Base-by-base conservation (phyloP, 192 early-diverging fungal genomes). In the Dimargaris verticillata region DNA sequence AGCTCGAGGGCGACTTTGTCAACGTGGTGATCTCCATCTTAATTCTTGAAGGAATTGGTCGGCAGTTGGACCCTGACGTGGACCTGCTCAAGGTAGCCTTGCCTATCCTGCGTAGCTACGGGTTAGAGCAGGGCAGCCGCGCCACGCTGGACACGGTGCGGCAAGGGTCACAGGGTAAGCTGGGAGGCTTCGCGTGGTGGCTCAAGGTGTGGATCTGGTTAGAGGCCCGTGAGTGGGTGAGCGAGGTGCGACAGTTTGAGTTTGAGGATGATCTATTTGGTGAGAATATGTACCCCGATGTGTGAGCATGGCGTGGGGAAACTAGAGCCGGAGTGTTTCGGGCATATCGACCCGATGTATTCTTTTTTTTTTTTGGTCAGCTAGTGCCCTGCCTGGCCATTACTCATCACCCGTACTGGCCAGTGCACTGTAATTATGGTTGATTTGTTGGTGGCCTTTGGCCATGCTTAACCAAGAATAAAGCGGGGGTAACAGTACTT, bases 21-120 rank as follows among this genome's bases (percentile, higher is more conserved):
- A 96, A 95, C 72, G 84, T 95, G 18, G 82, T 91, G 11, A 82
- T 98, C 43, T 83, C 87, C 10, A 88, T 95, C 61, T 79, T 96
- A 73, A 77, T 98, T 59, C 68, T 98, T 1, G 95, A 98, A 69
- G 95, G 95, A 0, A 89, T 98, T 68, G 95, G 95, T 5, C 68
- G 91, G 25, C 80, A 85, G 48, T 68, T 98, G 54, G 87, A 98
- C 69, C 91, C 92, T 0, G 81, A 91, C 11, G 76, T 95, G 24
- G 95, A 98, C 70, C 75, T 98, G 28, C 76, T 98, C 65, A 83
- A 89, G 51, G 85, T 74, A 15, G 85, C 87, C 6, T 58, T 88
- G 51, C 88, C 88, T 0, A 81, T 90, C 43, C 66, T 90, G 17
- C 64, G 88, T 54, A 71, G 78, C 10, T 80, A 76, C 26, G 77